Conservation (phyloP, 805 yeast genomes). For the Candida ipomoeae region DNA sequence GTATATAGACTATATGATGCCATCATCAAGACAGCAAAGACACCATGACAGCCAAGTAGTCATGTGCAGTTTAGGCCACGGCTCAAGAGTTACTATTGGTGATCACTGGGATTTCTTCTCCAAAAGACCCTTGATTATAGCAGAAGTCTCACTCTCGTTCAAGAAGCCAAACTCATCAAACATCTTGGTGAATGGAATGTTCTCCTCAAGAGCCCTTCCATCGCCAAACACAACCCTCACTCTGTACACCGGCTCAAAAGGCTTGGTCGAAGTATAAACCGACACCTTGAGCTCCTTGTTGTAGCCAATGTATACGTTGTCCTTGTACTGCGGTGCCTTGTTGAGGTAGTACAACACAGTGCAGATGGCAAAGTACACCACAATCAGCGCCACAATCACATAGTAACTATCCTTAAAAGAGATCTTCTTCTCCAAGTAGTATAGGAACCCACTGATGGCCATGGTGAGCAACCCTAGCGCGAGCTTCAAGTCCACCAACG, state of each 20-base stretch:
- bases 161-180: constrained; percentile 47
- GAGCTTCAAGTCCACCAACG: constrained; percentile 42
- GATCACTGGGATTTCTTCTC: constrained; percentile 16
- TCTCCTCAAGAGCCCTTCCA: constrained; percentile 15
- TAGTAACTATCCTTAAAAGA: constrained; percentile 39
- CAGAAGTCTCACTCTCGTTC: constrained; percentile 31
- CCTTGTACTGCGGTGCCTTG: constrained; percentile 33
- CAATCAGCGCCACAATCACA: constrained; percentile 33
- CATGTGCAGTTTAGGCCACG: too few relatives aligned
- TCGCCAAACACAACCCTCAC: constrained; percentile 31
- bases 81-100: too few relatives aligned
- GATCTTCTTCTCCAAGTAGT: constrained; percentile 45
- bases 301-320: constrained; percentile 45
- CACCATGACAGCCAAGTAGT: too few relatives aligned
- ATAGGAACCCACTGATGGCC: constrained; percentile 42
- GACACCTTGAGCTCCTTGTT: constrained; percentile 30
- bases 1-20: not conserved
- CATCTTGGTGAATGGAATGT: constrained; percentile 34
- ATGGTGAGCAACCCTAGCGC: constrained; percentile 48
- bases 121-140: constrained; percentile 20
- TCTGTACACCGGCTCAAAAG: constrained; percentile 44
- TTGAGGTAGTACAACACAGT: constrained; percentile 31
- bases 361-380: constrained; percentile 35
- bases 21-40: not conserved
- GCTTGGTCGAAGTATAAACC: constrained; percentile 36